Percentiles rank a stretch among this genome's conserved stretches.
Conservation (phyloP, 2,329 filamentous ascomycete genomes). For the Tolypocladium endophyticum region DNA sequence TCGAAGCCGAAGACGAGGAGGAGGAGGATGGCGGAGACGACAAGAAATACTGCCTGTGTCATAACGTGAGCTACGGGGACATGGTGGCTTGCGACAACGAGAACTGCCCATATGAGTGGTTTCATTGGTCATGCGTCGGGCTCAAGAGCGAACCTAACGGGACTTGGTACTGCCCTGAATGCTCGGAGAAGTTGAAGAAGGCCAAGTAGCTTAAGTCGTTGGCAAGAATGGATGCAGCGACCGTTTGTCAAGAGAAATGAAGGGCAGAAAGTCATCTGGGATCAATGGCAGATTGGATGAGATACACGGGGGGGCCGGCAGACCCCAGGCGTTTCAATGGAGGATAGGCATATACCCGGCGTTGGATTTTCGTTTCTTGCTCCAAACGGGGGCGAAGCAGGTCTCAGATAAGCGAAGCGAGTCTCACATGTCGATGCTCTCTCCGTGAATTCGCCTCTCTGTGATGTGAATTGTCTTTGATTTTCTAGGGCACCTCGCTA, state of each 20-base stretch:
- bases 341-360: not conserved
- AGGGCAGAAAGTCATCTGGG: not conserved
- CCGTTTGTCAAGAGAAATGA: not conserved
- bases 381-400: not conserved
- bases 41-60: conserved; percentile 75
- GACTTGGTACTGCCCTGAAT: conserved; percentile 57
- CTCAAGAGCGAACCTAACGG: conserved; percentile 58
- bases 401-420: not conserved
- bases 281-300: not conserved
- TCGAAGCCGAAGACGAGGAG: conserved; percentile 41
- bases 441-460: not conserved
- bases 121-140: conserved; percentile 69
- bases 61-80: conserved; percentile 74
- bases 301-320: not conserved
- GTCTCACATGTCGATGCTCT: not conserved
- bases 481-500: not conserved
- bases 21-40: conserved; percentile 67
- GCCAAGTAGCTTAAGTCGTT: conserved; percentile 11
- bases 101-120: conserved; percentile 75
- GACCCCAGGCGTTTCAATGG: not conserved
- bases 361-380: not conserved
- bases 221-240: not conserved
- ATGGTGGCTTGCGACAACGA: conserved; percentile 88
- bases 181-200: conserved; percentile 40
- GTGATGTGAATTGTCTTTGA: not conserved